Conservation (phyloP, 2,329 filamentous ascomycete genomes). For the Scopulariopsis brevicaulis region DNA sequence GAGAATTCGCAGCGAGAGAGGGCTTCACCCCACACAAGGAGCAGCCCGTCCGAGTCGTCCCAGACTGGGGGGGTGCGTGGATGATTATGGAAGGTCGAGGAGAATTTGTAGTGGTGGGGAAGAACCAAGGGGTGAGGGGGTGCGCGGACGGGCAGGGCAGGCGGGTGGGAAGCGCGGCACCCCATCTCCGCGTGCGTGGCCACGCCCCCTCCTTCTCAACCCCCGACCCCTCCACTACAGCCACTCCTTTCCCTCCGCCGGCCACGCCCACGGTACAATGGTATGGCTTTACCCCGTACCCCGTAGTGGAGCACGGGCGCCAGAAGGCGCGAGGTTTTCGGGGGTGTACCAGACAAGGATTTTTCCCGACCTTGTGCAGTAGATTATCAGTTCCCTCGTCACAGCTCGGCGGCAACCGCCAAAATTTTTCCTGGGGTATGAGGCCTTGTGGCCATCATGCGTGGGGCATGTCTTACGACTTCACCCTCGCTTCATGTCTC, state of each 20-base stretch:
- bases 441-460: not conserved
- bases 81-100: not conserved
- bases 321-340: not conserved
- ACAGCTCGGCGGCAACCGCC: not conserved
- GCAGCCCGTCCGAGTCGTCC: not conserved
- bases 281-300: not conserved
- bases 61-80: not conserved
- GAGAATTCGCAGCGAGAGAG: not conserved
- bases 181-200: not conserved
- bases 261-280: not conserved
- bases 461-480: not conserved
- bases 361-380: not conserved
- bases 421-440: not conserved
- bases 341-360: not conserved
- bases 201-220: not conserved
- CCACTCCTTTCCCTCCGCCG: not conserved
- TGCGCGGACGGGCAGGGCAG: not conserved
- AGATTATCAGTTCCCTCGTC: not conserved
- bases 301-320: not conserved
- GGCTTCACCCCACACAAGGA: not conserved
- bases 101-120: not conserved
- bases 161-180: not conserved
- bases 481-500: not conserved
- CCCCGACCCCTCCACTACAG: not conserved
- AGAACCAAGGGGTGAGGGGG: not conserved